These are phyloP conservation scores for Rauvolfia tetraphylla DNA, from an alignment of 257 asterid species.

Conservation along the genomic window DNA sequence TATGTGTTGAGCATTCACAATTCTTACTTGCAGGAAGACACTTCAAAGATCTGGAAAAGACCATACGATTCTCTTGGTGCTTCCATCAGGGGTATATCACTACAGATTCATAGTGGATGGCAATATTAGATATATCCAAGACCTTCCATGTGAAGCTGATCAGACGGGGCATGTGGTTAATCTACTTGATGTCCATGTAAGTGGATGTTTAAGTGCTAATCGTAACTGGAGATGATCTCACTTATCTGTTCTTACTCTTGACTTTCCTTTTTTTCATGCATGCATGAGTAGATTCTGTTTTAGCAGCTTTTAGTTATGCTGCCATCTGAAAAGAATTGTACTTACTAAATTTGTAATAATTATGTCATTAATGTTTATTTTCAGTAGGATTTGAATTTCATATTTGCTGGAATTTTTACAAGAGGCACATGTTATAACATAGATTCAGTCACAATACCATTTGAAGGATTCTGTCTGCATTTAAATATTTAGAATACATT, in stretches of 20 bases:
- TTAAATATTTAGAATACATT: neutral
- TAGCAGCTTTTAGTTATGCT: no score
- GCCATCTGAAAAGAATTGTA: no score
- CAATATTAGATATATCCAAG: constrained; percentile 56
- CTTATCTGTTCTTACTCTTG: neutral
- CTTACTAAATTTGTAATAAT: neutral
- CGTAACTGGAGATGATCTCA: neutral
- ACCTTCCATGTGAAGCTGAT: constrained; percentile 74
- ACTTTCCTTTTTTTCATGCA: neutral
- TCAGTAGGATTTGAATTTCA: neutral
- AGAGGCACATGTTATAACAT: neutral
- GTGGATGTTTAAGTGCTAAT: constrained; percentile 24
- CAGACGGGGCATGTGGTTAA: constrained; percentile 55
- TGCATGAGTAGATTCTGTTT: neutral
- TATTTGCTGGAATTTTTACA: neutral
- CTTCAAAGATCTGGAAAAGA: constrained; percentile 91
- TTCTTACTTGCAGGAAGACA: constrained; percentile 49
- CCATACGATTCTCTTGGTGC: constrained; percentile 73
- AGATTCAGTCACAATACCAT: neutral
- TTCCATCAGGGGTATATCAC: constrained; percentile 70
- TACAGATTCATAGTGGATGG: constrained; percentile 87
- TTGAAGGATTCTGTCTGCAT: neutral
- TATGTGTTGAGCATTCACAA: neutral
- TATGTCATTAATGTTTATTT: neutral
- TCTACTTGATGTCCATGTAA: constrained; percentile 82